A percentile compares a stretch with the other conserved stretches of the same genome.
Evolutionary conservation across 2,329 filamentous ascomycete genomes (phyloP).

Genomic region (Penicillium thymicola): DNA sequence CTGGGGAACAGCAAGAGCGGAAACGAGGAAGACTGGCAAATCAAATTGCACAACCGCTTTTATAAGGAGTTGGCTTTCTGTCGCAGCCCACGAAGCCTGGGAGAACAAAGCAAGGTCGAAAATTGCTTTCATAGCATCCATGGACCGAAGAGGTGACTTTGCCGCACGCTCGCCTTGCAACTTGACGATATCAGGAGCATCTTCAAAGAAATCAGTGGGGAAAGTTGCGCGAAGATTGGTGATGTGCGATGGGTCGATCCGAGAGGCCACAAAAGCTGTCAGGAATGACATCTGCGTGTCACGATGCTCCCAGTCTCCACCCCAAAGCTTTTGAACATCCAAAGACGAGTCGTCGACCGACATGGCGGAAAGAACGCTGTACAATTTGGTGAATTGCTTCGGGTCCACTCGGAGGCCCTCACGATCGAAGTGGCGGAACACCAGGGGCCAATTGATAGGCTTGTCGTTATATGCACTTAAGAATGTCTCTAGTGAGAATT

Average conservation of each 20-base stretch:
- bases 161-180: slow-evolving; percentile 64
- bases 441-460: slow-evolving; percentile 63
- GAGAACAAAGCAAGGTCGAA: slow-evolving; percentile 61
- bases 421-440: slow-evolving; percentile 78
- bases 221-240: slow-evolving; percentile 78
- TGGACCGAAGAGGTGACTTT: slow-evolving; percentile 82
- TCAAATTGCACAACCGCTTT: slow-evolving; percentile 58
- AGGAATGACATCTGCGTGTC: slow-evolving; percentile 94
- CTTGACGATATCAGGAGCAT: slow-evolving; percentile 58
- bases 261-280: slow-evolving; percentile 76
- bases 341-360: slow-evolving; percentile 62
- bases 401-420: slow-evolving; percentile 71
- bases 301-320: slow-evolving; percentile 78
- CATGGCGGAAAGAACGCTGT: slow-evolving; percentile 71
- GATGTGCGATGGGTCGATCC: slow-evolving; percentile 78
- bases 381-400: slow-evolving; percentile 76
- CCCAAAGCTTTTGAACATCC: slow-evolving; percentile 87
- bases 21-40: slow-evolving; percentile 50
- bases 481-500: slow-evolving; percentile 66
- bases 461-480: slow-evolving; percentile 56
- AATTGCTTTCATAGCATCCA: slow-evolving; percentile 71
- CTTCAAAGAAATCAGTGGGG: slow-evolving; percentile 60
- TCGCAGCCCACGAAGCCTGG: slow-evolving; percentile 54
- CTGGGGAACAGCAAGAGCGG: slow-evolving; percentile 47
- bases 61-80: slow-evolving; percentile 57